These are phyloP conservation scores for Didymella keratinophila DNA, from an alignment of 2,329 filamentous ascomycete species.

Conservation along the genomic window DNA sequence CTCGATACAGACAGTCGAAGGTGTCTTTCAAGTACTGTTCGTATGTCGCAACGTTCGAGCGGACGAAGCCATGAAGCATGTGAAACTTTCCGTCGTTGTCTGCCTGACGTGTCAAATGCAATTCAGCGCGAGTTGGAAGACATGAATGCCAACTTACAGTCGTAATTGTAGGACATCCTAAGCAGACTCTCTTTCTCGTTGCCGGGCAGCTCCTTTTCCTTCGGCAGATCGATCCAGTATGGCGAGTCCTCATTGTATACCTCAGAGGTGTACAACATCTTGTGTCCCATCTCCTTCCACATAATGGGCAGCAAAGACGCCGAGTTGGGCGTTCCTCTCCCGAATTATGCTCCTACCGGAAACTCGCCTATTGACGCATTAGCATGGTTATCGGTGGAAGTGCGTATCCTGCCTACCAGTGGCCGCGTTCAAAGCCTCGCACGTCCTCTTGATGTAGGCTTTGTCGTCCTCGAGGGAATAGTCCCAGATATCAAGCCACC, in stretches of 20 bases:
- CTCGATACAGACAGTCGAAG: constrained; percentile 63
- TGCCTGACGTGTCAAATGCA: neutral
- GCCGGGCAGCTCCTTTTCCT: constrained; percentile 53
- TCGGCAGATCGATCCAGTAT: constrained; percentile 63
- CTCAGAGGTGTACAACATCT: constrained; percentile 60
- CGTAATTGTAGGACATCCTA: constrained; percentile 2
- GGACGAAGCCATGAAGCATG: constrained; percentile 5
- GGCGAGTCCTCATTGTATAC: constrained; percentile 64
- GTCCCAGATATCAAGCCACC: constrained; percentile 61
- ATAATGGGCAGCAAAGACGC: constrained; percentile 60
- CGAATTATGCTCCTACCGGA: constrained; percentile 61
- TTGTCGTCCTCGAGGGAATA: constrained; percentile 58
- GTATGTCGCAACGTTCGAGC: constrained; percentile 5
- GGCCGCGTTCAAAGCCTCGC: constrained; percentile 53
- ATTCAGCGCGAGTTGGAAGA: neutral
- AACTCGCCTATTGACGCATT: constrained; percentile 46
- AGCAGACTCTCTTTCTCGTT: constrained; percentile 50
- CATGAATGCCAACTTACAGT: constrained; percentile 48
- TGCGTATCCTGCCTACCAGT: constrained; percentile 14
- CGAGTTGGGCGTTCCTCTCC: constrained; percentile 57
- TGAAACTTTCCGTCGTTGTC: constrained; percentile 19
- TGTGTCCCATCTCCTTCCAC: constrained; percentile 58
- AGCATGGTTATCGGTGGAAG: constrained; percentile 21
- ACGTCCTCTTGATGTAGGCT: constrained; percentile 56
- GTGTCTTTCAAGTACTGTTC: constrained; percentile 53